A percentile compares a stretch with the other conserved stretches of the same genome.
phyloP scores from a whole-genome alignment of 441 rosid genomes.

The Flueggea neowawraea region DNA sequence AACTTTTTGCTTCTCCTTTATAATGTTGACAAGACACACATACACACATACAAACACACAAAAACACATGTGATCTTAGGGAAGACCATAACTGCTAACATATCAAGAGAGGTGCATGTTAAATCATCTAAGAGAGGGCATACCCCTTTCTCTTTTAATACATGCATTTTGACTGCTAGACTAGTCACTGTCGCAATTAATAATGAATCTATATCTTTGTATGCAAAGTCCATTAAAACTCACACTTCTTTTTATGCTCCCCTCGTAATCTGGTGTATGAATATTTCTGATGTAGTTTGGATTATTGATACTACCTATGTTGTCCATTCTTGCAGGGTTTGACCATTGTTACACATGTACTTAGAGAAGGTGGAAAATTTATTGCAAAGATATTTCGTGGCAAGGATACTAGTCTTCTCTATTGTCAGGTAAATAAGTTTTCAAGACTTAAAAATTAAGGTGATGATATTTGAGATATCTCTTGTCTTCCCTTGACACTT shows the following conservation, averaged over 20 bases:
- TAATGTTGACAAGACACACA: no score
- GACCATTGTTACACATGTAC: conserved; percentile 86
- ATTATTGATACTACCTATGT: neutral
- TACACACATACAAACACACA: no score
- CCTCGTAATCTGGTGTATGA: neutral
- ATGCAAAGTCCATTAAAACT: no score
- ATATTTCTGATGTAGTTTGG: neutral
- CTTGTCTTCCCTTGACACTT: neutral
- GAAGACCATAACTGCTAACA: no score
- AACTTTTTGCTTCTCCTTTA: neutral
- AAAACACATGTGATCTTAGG: no score
- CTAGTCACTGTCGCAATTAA: neutral
- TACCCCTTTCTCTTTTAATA: neutral
- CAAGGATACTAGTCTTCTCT: conserved; percentile 95
- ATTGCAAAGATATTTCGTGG: conserved; percentile 97
- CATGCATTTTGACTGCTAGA: neutral
- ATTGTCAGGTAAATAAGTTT: conserved; percentile 66
- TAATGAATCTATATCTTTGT: no score
- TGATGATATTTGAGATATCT: neutral
- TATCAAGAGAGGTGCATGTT: no score
- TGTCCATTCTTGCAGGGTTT: conserved; percentile 55
- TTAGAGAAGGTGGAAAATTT: conserved; percentile 87
- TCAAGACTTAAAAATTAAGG: neutral
- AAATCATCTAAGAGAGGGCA: no score
- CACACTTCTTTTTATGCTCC: neutral